Evolutionary conservation across 192 early-diverging fungal species (phyloP).

Genomic region (Anaeromyces robustus): DNA sequence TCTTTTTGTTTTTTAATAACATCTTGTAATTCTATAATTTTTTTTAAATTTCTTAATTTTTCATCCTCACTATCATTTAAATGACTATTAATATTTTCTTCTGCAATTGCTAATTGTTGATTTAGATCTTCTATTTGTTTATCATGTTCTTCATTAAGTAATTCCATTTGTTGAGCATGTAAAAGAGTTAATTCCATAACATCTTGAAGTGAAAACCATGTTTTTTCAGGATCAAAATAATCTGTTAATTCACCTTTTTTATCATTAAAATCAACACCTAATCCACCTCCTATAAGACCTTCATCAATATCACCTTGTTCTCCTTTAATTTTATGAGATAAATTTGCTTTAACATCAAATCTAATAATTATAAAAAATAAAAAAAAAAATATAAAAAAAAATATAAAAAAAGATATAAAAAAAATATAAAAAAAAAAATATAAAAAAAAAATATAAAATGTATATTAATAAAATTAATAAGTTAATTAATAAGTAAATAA

Average conservation of each 20-base stretch:
- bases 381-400: too few relatives aligned
- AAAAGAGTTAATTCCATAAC: slow-evolving; percentile 43
- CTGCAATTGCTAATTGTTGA: background rate
- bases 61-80: background rate
- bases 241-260: background rate
- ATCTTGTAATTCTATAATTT: background rate
- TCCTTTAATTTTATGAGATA: background rate
- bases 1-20: too few relatives aligned
- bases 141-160: slow-evolving; percentile 31
- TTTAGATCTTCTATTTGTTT: background rate
- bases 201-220: slow-evolving; percentile 31
- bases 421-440: too few relatives aligned
- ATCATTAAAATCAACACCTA: background rate
- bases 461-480: too few relatives aligned
- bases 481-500: too few relatives aligned
- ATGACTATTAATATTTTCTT: background rate
- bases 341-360: background rate
- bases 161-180: slow-evolving; percentile 41
- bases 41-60: background rate
- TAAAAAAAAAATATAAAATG: background rate
- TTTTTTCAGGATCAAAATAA: background rate
- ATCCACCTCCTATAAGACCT: background rate
- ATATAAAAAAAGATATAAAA: too few relatives aligned
- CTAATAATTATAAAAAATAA: background rate
- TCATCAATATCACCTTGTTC: background rate